A percentile compares a stretch with the other conserved stretches of the same genome.
These are phyloP conservation scores for Pachysandra terminalis DNA, from an alignment of 164 flowering plant species.

Conservation along the genomic window DNA sequence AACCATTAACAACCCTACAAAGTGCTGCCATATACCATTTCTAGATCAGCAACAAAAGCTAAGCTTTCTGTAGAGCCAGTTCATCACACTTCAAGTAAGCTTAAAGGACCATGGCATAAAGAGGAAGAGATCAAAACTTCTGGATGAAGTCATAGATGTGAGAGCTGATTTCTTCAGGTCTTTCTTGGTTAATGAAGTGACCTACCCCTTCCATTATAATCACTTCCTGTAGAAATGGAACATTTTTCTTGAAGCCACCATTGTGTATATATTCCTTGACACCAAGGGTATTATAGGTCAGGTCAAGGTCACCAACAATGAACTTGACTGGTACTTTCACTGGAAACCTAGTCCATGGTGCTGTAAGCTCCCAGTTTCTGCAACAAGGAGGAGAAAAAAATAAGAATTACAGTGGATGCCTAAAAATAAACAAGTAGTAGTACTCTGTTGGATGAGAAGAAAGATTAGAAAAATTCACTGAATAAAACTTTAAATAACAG, in stretches of 20 bases:
- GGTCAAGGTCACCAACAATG: conserved; percentile 55
- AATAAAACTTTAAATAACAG: background rate
- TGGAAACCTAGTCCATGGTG: conserved; percentile 54
- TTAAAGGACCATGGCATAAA: background rate
- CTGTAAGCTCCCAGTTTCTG: conserved; percentile 65
- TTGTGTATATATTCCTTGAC: conserved; percentile 43
- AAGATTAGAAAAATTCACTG: background rate
- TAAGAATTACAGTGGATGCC: background rate
- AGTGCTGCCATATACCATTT: no score
- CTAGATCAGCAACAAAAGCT: no score
- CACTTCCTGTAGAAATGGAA: conserved; percentile 52
- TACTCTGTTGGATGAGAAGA: no score
- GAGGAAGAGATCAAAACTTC: conserved; percentile 23
- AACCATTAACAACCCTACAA: no score
- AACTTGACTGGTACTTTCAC: conserved; percentile 58
- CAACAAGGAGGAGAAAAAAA: conserved; percentile 5
- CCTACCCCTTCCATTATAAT: conserved; percentile 62
- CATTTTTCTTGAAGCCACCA: conserved; percentile 48
- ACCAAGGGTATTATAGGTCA: conserved; percentile 35
- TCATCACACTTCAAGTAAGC: background rate
- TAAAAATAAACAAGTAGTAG: background rate
- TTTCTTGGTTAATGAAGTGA: conserved; percentile 58
- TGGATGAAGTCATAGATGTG: conserved; percentile 49
- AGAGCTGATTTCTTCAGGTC: conserved; percentile 41
- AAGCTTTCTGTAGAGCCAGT: no score